phyloP scores from a whole-genome alignment of 2,329 filamentous ascomycete genomes.

The Colletotrichum theobromicola region DNA sequence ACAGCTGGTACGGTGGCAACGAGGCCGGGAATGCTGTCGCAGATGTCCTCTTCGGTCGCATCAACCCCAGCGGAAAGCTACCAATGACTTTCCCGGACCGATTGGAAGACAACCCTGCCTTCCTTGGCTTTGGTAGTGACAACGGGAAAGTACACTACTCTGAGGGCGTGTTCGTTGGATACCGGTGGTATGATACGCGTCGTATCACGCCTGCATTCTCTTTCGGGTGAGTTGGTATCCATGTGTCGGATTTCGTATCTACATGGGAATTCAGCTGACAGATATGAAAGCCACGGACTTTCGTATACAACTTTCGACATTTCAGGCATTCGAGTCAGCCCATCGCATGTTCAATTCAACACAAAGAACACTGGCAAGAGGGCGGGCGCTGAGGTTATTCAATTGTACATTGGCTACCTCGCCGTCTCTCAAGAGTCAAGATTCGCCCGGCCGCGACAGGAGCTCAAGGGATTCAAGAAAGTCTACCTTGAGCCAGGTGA shows the following conservation, averaged over 20 bases:
- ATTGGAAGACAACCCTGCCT: constrained; percentile 71
- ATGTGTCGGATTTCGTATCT: not conserved
- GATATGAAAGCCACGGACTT: constrained; percentile 59
- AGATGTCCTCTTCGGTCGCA: constrained; percentile 71
- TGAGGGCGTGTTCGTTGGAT: constrained; percentile 76
- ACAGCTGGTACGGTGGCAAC: constrained; percentile 80
- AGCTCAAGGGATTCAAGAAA: constrained; percentile 64
- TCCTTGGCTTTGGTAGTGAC: constrained; percentile 69
- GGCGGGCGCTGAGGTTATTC: constrained; percentile 50
- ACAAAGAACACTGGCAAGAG: constrained; percentile 60
- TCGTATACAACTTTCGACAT: constrained; percentile 70
- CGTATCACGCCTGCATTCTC: constrained; percentile 65
- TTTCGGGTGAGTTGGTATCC: constrained; percentile 49
- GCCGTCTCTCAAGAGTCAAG: constrained; percentile 41
- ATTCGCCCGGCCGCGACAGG: constrained; percentile 54
- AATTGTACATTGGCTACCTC: constrained; percentile 50
- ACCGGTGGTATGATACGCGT: constrained; percentile 72
- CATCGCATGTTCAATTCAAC: constrained; percentile 45
- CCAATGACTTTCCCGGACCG: constrained; percentile 72
- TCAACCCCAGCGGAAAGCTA: constrained; percentile 77
- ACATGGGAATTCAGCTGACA: not conserved
- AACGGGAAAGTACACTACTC: constrained; percentile 71
- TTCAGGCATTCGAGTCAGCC: constrained; percentile 45
- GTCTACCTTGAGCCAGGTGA: constrained; percentile 64
- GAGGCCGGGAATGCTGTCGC: constrained; percentile 77